Evolutionary conservation across 805 yeast genomes (phyloP), one percentile per base, ranked within the genome.

Genomic region (Cyberlindnera galapagoensis): DNA sequence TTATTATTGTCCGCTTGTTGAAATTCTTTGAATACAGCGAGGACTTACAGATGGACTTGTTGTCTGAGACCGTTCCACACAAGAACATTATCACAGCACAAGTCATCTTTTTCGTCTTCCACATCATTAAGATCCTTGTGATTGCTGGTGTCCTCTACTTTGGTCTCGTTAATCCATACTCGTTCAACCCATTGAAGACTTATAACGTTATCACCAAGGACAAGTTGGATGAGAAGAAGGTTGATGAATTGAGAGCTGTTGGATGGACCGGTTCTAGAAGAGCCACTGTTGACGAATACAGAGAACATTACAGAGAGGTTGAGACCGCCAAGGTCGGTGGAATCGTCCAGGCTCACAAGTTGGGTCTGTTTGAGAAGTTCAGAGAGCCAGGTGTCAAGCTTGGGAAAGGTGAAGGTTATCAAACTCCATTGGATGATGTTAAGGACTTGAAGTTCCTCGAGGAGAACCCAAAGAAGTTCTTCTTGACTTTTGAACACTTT

Each of bases 231-330:
- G 63, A 42, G 31, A 40, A 33, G 36, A 47, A 51, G 44, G 65
- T 50, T 42, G 53, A 56, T 16, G 64, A 71, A 37, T 68, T 88
- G 46, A 44, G 76, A 21, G 57, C 59, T 4, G 62, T 88, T 44
- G 97, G 97, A 30, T 92, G 97, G 97, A 86, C 96, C n/a, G 95
- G 96, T 33, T 71, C 92, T 16, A 80, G 78, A 57, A 77, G 78
- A 45, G 80, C 80, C 10, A 69, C 79, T 14, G 61, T 74, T 18
- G 80, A 74, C 24, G 86, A 76, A 42, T 90, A 80, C 68, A 73
- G 72, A 49, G 80, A 76, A 40, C 67, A 61, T 48, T 80, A 75
- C 66, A 75, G 90, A 49, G 74, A 77, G 31, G 61, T 59, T 46
- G 69, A 70, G 49, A 73, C 82, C 52, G 70, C 76, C 44, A 66